A percentile compares a stretch with the other conserved stretches of the same genome.
Conservation (phyloP, 2,329 filamentous ascomycete species). For the Colletotrichum endophyticum region DNA sequence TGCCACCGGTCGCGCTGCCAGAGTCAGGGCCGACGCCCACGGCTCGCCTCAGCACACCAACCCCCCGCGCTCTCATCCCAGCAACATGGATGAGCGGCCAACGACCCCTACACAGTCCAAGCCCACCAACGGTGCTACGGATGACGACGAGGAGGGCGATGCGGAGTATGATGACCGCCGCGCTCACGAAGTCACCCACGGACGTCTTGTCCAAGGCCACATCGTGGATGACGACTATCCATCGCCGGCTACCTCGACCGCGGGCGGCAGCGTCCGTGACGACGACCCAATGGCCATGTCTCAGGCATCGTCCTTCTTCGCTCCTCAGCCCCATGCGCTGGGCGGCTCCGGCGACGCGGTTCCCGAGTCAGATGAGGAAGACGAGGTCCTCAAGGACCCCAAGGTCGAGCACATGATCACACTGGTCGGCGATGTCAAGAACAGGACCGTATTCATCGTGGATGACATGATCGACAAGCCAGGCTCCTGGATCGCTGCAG, state of each 20-base stretch:
- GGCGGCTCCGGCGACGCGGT: conserved; percentile 85
- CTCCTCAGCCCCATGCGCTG: conserved; percentile 71
- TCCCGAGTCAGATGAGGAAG: conserved; percentile 89
- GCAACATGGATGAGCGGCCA: conserved; percentile 18
- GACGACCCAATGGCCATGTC: conserved; percentile 85
- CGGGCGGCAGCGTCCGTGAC: conserved; percentile 68
- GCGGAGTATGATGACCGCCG: conserved; percentile 77
- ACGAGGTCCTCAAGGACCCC: conserved; percentile 82
- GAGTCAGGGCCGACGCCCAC: conserved; percentile 13
- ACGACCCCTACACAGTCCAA: conserved; percentile 14
- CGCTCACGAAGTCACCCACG: conserved; percentile 88
- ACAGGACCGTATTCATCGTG: conserved; percentile 89
- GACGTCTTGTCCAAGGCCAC: conserved; percentile 89
- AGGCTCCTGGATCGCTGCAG: conserved; percentile 95
- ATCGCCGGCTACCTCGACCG: conserved; percentile 74
- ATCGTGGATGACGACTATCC: conserved; percentile 94
- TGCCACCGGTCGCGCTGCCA: not conserved
- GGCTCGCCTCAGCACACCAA: conserved; percentile 18
- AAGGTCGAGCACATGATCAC: conserved; percentile 94
- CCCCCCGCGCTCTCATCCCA: conserved; percentile 26
- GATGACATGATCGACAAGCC: conserved; percentile 99
- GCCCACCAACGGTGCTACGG: not conserved
- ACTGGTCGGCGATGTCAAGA: conserved; percentile 91
- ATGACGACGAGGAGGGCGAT: conserved; percentile 38
- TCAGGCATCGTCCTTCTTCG: conserved; percentile 81